A percentile compares a stretch with the other conserved stretches of the same genome.
Evolutionary conservation across 148 eudicot genomes (phyloP).

Genomic region (Rhododendron henanense): DNA sequence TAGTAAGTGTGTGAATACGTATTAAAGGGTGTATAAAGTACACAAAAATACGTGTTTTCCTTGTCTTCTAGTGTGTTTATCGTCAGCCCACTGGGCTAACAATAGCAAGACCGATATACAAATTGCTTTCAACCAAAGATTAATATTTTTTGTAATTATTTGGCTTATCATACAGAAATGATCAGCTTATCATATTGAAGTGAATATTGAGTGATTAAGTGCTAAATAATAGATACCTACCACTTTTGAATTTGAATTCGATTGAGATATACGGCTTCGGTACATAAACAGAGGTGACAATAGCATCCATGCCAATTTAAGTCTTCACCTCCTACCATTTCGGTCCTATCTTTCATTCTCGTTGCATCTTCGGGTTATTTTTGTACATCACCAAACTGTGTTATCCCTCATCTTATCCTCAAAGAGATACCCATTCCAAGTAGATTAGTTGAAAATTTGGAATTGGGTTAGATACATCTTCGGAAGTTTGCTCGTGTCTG

Average conservation of each 20-base stretch:
- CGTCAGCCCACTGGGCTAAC: too few species aligned
- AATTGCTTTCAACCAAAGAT: not conserved
- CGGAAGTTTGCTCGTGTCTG: not conserved
- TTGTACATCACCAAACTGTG: not conserved
- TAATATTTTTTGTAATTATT: not conserved
- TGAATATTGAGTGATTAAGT: not conserved
- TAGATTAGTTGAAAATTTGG: not conserved
- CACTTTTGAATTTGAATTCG: not conserved
- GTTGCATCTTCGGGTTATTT: not conserved
- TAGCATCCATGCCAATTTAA: not conserved
- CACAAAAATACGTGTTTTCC: too few species aligned
- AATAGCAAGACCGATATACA: not conserved
- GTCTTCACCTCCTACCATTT: not conserved
- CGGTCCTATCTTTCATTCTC: not conserved
- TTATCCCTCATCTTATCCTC: not conserved
- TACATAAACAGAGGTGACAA: not conserved
- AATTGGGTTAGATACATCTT: not conserved
- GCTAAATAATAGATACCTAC: not conserved
- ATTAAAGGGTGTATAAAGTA: too few species aligned
- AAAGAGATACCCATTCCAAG: not conserved
- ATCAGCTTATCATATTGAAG: not conserved
- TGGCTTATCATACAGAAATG: not conserved
- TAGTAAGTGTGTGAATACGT: too few species aligned
- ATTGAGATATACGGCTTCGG: not conserved
- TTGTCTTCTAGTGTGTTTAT: too few species aligned